phyloP scores from a whole-genome alignment of 768 basidiomycete species.

The Rhizopogon vesiculosus region DNA sequence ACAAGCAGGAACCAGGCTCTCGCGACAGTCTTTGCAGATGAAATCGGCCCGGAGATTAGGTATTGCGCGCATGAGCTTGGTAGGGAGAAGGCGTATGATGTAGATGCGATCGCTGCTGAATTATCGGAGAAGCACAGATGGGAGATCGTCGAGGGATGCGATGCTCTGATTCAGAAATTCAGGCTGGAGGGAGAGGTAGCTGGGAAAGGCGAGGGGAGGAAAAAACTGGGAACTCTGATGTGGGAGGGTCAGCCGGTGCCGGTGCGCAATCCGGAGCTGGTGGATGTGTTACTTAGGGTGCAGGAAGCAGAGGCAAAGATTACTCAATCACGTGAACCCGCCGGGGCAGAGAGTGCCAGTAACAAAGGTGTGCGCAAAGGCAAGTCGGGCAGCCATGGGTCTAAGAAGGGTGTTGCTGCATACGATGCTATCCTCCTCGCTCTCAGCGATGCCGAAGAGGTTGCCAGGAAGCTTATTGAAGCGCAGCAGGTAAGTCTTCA shows the following conservation, averaged over 20 bases:
- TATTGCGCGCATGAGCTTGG: conserved; percentile 91
- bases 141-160: conserved; percentile 61
- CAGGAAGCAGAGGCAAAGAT: conserved; percentile 72
- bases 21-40: conserved; percentile 77
- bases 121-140: conserved; percentile 52
- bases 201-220: conserved; percentile 37
- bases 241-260: conserved; percentile 88
- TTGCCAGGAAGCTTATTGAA: conserved; percentile 75
- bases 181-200: conserved; percentile 35
- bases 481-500: conserved; percentile 64
- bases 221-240: conserved; percentile 51
- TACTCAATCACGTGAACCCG: conserved; percentile 26
- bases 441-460: conserved; percentile 85
- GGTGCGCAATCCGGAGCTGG: conserved; percentile 86
- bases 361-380: conserved; percentile 30
- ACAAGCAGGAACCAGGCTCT: conserved; percentile 86
- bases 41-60: conserved; percentile 86
- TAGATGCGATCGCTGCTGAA: conserved; percentile 69
- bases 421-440: conserved; percentile 84
- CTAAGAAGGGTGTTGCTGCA: conserved; percentile 76
- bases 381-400: conserved; percentile 33
- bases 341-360: conserved; percentile 21
- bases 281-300: conserved; percentile 79
- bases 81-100: conserved; percentile 71
- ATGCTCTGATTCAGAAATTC: conserved; percentile 47